Base-by-base conservation (phyloP, 495 filamentous ascomycete species). In the Talaromyces borbonicus region DNA sequence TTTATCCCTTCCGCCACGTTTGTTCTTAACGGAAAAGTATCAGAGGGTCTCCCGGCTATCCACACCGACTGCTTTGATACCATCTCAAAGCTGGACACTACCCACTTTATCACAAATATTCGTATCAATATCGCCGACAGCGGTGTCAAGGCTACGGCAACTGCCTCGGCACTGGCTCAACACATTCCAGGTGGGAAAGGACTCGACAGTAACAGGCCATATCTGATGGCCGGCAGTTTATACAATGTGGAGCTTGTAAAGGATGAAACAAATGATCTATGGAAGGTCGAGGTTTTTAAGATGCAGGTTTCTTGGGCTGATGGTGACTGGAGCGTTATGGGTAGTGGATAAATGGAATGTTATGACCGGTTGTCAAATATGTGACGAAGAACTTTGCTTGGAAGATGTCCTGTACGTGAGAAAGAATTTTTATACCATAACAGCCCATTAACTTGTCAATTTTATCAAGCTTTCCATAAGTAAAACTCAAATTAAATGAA, bases 11-110 rank as follows among this genome's bases (percentile, higher is more conserved):
- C 41, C 6, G 35, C 42, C 12, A 51, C 29, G 2, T 53, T 62
- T 27, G 57, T 54, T 0, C 12, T 62, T 12, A 54, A 59, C 47
- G 54, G 48, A 7, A 12, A 18, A 0, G 5, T 48, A 8, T 36
- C 54, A 29, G 19, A 56, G 0, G 60, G 60, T 8, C 46, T 57
- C 1, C 5, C 46, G 2, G 49, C 47, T 0, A 57, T 63, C 40
- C 29, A 47, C 4, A 26, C 40, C 32, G 15, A 33, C 4, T 49
- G 48, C n/a, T 56, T 55, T 18, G 55, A 48, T 11, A 6, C 18
- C 0, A 38, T 66, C 37, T 30, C 50, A 9, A 54, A 54, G 20
- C 20, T 66, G 37, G 58, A 66, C 33, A 63, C 62, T 8, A 66
- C 58, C 1, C 62, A 66, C 43, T 50, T 55, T 22, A 19, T 59